Evolutionary conservation across 2,329 filamentous ascomycete species (phyloP).

Genomic region (Cadophora sp.): DNA sequence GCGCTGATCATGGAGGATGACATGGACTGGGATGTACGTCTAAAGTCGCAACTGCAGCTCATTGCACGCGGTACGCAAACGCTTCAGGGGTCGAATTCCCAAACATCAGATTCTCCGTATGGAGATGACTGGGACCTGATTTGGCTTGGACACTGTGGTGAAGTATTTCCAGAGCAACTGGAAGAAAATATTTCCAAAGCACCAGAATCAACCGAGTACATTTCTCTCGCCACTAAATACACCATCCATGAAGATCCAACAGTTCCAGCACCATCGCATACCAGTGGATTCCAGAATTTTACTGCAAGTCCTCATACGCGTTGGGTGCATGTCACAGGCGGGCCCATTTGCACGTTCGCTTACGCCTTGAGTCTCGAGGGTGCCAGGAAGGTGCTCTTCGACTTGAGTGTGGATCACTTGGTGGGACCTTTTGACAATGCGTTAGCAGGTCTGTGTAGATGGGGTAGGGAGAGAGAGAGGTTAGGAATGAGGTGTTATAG

Average conservation of each 20-base stretch:
- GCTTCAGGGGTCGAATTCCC: constrained; percentile 8
- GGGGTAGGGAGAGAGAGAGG: constrained; percentile 34
- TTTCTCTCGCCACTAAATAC: constrained; percentile 31
- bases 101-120: constrained; percentile 33
- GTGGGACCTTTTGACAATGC: constrained; percentile 46
- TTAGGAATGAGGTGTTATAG: constrained; percentile 45
- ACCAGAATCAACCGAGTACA: constrained; percentile 13
- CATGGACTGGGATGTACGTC: constrained; percentile 52
- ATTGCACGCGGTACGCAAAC: constrained; percentile 31
- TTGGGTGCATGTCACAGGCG: constrained; percentile 41
- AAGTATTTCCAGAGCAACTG: constrained; percentile 30
- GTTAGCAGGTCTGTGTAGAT: constrained; percentile 44
- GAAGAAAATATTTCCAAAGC: constrained; percentile 15
- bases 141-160: constrained; percentile 48
- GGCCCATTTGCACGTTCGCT: constrained; percentile 46
- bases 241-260: constrained; percentile 40
- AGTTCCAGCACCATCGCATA: constrained; percentile 35
- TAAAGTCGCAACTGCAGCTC: constrained; percentile 46
- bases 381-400: constrained; percentile 58
- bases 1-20: constrained; percentile 54
- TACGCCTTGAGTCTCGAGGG: constrained; percentile 45
- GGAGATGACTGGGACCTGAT: constrained; percentile 49
- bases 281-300: constrained; percentile 24
- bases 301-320: constrained; percentile 34
- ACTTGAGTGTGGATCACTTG: constrained; percentile 55